These are phyloP conservation scores for Paraphysoderma sedebokerense DNA, from an alignment of 371 early-diverging fungal species.

Conservation along the genomic window DNA sequence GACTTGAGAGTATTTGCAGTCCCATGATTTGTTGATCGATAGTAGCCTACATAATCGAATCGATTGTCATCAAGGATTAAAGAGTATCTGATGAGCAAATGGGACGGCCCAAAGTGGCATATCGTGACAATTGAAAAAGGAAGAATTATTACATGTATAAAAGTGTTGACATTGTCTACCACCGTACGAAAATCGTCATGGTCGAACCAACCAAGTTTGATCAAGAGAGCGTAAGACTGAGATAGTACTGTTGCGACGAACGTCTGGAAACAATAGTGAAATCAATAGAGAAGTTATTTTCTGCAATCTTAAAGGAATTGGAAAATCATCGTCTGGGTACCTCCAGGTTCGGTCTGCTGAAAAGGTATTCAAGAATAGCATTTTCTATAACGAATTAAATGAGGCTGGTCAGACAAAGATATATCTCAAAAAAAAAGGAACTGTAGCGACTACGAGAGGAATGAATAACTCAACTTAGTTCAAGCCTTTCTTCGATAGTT, in stretches of 20 bases:
- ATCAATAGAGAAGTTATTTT: slow-evolving; percentile 43
- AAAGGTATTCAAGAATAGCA: neutral
- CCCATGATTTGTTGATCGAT: slow-evolving; percentile 44
- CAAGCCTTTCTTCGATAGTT: slow-evolving; percentile 33
- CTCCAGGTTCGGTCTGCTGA: neutral
- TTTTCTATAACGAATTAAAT: neutral
- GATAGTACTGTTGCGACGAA: slow-evolving; percentile 49
- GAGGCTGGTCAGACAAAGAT: too few species aligned
- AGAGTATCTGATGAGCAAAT: neutral
- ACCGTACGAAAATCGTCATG: slow-evolving; percentile 44
- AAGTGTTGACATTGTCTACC: slow-evolving; percentile 40
- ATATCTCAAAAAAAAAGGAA: neutral
- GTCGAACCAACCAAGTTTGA: slow-evolving; percentile 69
- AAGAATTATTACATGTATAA: slow-evolving; percentile 33
- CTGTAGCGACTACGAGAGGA: neutral
- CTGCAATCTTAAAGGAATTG: neutral
- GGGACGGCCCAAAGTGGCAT: neutral
- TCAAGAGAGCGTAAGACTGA: slow-evolving; percentile 51
- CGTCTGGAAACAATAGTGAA: slow-evolving; percentile 42
- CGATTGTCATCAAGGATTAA: slow-evolving; percentile 4
- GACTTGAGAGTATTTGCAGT: slow-evolving; percentile 28
- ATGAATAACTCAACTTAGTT: slow-evolving; percentile 35
- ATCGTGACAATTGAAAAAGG: neutral
- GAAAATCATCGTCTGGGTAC: neutral
- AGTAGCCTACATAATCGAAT: slow-evolving; percentile 22